A percentile compares a stretch with the other conserved stretches of the same genome.
Conservation (phyloP, 1,284 basidiomycete genomes). For the Malassezia nana region DNA sequence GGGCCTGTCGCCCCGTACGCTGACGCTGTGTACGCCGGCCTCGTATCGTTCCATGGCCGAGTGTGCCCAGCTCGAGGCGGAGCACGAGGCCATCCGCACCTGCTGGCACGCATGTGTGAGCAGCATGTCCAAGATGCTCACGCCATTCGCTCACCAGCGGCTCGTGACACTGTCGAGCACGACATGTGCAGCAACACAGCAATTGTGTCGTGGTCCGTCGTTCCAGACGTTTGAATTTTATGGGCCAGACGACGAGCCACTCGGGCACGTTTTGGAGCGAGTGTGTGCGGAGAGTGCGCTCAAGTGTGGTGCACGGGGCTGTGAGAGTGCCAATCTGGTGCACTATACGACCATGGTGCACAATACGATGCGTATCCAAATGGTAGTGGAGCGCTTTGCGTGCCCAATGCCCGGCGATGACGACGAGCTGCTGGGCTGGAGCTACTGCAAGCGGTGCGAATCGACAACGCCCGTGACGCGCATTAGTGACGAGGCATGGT, state of each 20-base stretch:
- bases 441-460: slow-evolving; percentile 62
- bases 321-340: slow-evolving; percentile 66
- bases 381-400: slow-evolving; percentile 52
- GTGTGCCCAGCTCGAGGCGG: slow-evolving; percentile 22
- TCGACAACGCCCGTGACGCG: slow-evolving; percentile 64
- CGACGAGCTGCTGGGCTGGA: slow-evolving; percentile 82
- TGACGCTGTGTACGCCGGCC: slow-evolving; percentile 1
- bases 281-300: slow-evolving; percentile 62
- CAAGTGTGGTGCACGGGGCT: slow-evolving; percentile 67
- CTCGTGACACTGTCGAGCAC: slow-evolving; percentile 67
- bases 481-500: slow-evolving; percentile 81
- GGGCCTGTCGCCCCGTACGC: too few relatives aligned
- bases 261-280: slow-evolving; percentile 83
- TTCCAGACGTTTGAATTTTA: slow-evolving; percentile 76
- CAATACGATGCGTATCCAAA: slow-evolving; percentile 69
- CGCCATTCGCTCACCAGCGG: slow-evolving; percentile 85
- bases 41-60: slow-evolving; percentile 17
- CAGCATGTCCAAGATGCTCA: slow-evolving; percentile 54
- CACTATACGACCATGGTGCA: slow-evolving; percentile 86
- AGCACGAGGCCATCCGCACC: slow-evolving; percentile 21
- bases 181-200: slow-evolving; percentile 56
- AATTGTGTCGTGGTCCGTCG: slow-evolving; percentile 51
- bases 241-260: slow-evolving; percentile 77
- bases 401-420: slow-evolving; percentile 50
- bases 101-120: slow-evolving; percentile 27